Base-by-base conservation (phyloP, 73 alveolate species). In the Paramecium primaurelia region DNA sequence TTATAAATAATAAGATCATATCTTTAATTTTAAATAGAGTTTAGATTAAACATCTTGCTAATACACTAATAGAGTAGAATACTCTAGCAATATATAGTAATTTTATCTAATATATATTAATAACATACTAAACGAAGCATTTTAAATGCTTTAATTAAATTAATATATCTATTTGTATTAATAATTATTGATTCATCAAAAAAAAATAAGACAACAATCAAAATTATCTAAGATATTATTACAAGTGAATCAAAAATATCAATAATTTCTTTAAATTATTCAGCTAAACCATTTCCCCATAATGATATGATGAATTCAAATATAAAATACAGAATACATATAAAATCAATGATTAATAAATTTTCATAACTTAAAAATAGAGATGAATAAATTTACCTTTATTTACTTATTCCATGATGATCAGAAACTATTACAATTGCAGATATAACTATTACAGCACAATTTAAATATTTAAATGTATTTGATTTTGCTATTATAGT, bases 141-240 rank as follows among this genome's bases (percentile, higher is more conserved):
- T 80, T 80, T 80, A 14, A 80, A 80, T 45, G 91, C 91, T 28
- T 80, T 80, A 45, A 80, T 20, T n/a, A 80, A 44, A 45, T 80
- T 80, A 11, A 80, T 64, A 18, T 80, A 80, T 47, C 91, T 80
- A 49, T 80, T 80, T 12, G 20, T 2, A 26, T 80, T 80, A 12
- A 45, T 3, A 10, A 80, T 49, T 18, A 80, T 80, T 3, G 45
- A 12, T 47, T 80, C 91, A 18, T 28, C 75, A 40, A 49, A 20
- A 45, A 80, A 80, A 49, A 80, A 80, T 10, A 80, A 22, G 11
- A 25, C 44, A 0, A 80, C 16, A 6, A 80, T 80, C 47, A 80
- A 25, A 4, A 42, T 25, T 1, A 80, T 20, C n/a, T 80, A 49
- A 32, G 91, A 45, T 2, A 80, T n/a, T 0, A 80, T 80, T 0